Conservation (phyloP, 805 yeast genomes). For the Pichia scutulata region DNA sequence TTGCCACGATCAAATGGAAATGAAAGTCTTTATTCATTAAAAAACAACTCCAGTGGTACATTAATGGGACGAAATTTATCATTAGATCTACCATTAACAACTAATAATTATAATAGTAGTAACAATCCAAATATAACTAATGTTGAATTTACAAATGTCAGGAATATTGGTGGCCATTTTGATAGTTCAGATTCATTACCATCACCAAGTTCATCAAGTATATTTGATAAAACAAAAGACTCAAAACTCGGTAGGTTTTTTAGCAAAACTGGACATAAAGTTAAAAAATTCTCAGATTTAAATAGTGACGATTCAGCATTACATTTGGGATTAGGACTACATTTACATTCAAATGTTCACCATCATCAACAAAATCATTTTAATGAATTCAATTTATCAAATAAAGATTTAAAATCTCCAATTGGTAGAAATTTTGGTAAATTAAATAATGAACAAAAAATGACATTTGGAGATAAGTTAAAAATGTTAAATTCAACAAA, state of each 20-base stretch:
- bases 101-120: background rate
- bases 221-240: slow-evolving; percentile 3
- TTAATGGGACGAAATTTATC: slow-evolving; percentile 9
- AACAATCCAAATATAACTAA: slow-evolving; percentile 11
- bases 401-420: slow-evolving; percentile 24
- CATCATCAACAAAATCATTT: background rate
- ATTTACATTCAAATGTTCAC: background rate
- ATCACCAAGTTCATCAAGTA: slow-evolving; percentile 5
- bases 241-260: slow-evolving; percentile 5
- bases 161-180: slow-evolving; percentile 10
- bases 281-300: slow-evolving; percentile 8
- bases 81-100: background rate
- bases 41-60: slow-evolving; percentile 15
- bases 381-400: background rate
- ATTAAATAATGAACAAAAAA: slow-evolving; percentile 21
- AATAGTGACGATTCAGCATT: background rate
- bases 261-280: slow-evolving; percentile 5
- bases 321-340: slow-evolving; percentile 5
- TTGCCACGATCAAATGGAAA: background rate
- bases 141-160: slow-evolving; percentile 30
- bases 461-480: slow-evolving; percentile 11
- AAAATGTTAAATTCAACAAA: slow-evolving; percentile 14
- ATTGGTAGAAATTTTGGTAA: slow-evolving; percentile 24
- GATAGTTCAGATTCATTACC: background rate
- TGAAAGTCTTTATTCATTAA: slow-evolving; percentile 5